Base-by-base conservation (phyloP, 148 eudicot species). In the Fagopyrum homotropicum region DNA sequence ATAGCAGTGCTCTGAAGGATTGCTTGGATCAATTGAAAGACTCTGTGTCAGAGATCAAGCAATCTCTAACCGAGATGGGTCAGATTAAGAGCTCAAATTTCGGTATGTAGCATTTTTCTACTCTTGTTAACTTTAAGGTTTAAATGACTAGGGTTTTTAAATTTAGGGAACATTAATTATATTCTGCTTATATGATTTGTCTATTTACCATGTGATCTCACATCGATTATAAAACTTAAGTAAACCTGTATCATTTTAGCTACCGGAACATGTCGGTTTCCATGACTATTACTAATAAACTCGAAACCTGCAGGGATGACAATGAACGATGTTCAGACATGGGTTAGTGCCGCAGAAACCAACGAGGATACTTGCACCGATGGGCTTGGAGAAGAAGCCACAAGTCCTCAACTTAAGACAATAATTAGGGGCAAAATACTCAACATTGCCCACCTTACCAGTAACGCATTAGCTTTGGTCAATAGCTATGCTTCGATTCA, bases 321-420 rank as follows among this genome's bases (percentile, higher is more conserved):
- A 17, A 54, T 77, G 17, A 84, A 75, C 19, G 79, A 82, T 45
- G 77, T 82, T 15, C 76, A 81, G n/a, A 84, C 87, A 0, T 84
- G 87, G 87, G 83, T 83, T 0, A 84, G 87, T 48, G 77, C 87
- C 0, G 87, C 87, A 0, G 7, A 81, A 46, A 84, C 87, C 14
- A 76, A 82, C 54, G 83, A 77, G 3, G 82, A 75, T 2, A 78
- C 84, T 7, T 84, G 87, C 73, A 73, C 73, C 77, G 82, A 84
- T 4, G 84, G 72, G 17, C 82, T 84, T 50, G 75, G 10, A 0
- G 83, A 78, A 15, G 69, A 19, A 5, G 81, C 52, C 5, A 75
- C 60, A 74, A 60, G 80, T 16, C 81, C 83, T 29, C 70, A 68
- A 49, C 81, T 82, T 1, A 84, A 75, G 77, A 45, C 50, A 16